Percentiles rank a stretch among this genome's conserved stretches.
Conservation (phyloP, 1,139 yeast genomes). For the Yamadazyma sp. region DNA sequence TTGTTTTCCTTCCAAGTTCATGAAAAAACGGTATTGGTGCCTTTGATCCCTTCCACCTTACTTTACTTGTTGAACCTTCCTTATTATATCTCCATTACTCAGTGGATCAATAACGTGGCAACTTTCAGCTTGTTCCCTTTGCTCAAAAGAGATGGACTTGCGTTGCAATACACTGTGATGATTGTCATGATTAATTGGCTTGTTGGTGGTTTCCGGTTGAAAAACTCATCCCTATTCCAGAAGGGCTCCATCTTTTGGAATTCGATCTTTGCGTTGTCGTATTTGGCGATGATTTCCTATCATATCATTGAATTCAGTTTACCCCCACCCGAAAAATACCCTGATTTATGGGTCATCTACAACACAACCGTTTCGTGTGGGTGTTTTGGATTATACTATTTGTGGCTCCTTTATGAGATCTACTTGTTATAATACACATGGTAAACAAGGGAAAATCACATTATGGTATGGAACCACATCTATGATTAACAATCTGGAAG, state of each 20-base stretch:
- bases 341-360: conserved; percentile 83
- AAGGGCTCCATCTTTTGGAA: conserved; percentile 52
- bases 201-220: conserved; percentile 52
- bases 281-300: conserved; percentile 50
- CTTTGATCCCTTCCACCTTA: conserved; percentile 80
- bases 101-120: conserved; percentile 87
- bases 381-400: conserved; percentile 73
- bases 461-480: too few relatives aligned
- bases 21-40: conserved; percentile 86
- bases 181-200: conserved; percentile 79
- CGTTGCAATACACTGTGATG: conserved; percentile 67
- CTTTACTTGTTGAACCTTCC: conserved; percentile 60
- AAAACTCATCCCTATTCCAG: conserved; percentile 31
- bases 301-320: conserved; percentile 56
- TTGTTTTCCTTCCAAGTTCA: conserved; percentile 95
- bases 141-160: conserved; percentile 70
- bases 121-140: conserved; percentile 88
- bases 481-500: conserved; percentile 14
- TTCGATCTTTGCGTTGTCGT: conserved; percentile 56
- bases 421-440: conserved; percentile 14
- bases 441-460: too few relatives aligned
- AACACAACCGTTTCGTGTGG: conserved; percentile 75
- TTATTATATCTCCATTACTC: conserved; percentile 65
- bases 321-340: conserved; percentile 60
- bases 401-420: conserved; percentile 66